Percentiles rank a stretch among this genome's conserved stretches.
phyloP scores from a whole-genome alignment of 148 eudicot genomes.

The Silene conica region DNA sequence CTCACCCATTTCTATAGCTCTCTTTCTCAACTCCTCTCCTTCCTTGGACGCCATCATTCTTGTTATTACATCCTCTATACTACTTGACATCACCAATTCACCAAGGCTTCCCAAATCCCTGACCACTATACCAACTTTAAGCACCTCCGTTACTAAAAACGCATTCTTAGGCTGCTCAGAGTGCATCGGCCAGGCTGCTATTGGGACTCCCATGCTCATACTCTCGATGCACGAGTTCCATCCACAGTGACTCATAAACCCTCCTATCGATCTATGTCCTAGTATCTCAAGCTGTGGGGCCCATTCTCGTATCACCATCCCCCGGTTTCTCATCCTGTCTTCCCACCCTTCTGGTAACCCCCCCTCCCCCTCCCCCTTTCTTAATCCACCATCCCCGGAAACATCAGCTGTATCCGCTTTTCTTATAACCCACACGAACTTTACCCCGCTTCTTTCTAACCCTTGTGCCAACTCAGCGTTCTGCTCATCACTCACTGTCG shows the following conservation, averaged over 20 bases:
- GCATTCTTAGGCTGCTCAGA: constrained; percentile 62
- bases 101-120: constrained; percentile 31
- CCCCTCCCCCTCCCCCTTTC: too few relatives aligned
- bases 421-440: constrained; percentile 61
- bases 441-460: constrained; percentile 43
- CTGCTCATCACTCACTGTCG: constrained; percentile 37
- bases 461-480: constrained; percentile 50
- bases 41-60: constrained; percentile 38
- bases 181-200: constrained; percentile 62
- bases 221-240: constrained; percentile 78
- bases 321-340: constrained; percentile 37
- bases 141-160: constrained; percentile 30
- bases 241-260: constrained; percentile 63
- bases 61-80: constrained; percentile 33
- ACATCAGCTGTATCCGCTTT: constrained; percentile 17
- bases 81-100: constrained; percentile 28
- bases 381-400: constrained; percentile 17
- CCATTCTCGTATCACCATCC: constrained; percentile 56
- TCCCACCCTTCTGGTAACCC: constrained; percentile 55
- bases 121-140: constrained; percentile 37
- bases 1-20: constrained; percentile 34
- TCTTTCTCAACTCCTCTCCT: constrained; percentile 43
- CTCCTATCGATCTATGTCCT: constrained; percentile 44
- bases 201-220: constrained; percentile 57
- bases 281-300: constrained; percentile 63